Conservation (phyloP, 345 rosid species). For the Syzygium grande region DNA sequence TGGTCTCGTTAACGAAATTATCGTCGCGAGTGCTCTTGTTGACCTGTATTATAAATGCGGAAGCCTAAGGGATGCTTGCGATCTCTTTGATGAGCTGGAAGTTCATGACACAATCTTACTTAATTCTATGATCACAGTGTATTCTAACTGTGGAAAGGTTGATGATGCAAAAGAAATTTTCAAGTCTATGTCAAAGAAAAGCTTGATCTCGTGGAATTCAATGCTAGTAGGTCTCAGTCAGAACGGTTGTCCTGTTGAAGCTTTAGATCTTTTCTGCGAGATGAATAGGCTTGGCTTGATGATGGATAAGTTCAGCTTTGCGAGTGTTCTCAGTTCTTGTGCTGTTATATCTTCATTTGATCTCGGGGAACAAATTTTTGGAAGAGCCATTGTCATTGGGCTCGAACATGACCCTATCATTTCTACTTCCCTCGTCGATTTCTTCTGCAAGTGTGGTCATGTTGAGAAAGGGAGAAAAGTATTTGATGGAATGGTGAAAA, state of each 20-base stretch:
- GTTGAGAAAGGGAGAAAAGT: constrained; percentile 41
- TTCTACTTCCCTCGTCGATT: constrained; percentile 73
- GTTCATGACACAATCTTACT: constrained; percentile 61
- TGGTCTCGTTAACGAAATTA: constrained; percentile 29
- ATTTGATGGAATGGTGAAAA: constrained; percentile 43
- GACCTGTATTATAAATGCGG: constrained; percentile 55
- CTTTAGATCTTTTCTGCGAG: constrained; percentile 47
- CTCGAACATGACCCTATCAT: constrained; percentile 56
- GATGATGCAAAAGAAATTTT: constrained; percentile 64
- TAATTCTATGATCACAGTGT: constrained; percentile 69
- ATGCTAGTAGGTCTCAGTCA: constrained; percentile 65
- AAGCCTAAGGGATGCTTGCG: constrained; percentile 53
- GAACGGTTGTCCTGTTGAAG: constrained; percentile 65
- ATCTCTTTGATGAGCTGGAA: constrained; percentile 50
- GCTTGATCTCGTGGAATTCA: constrained; percentile 87
- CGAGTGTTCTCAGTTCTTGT: constrained; percentile 63
- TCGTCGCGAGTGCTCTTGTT: constrained; percentile 34
- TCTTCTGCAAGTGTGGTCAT: constrained; percentile 65
- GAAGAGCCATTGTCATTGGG: constrained; percentile 47
- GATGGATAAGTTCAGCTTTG: constrained; percentile 62
- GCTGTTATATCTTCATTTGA: constrained; percentile 53
- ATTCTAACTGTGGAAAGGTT: constrained; percentile 61
- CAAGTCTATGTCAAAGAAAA: constrained; percentile 38
- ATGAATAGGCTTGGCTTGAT: constrained; percentile 52
- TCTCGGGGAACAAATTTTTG: constrained; percentile 74